Percentiles rank a stretch among this genome's conserved stretches.
Conservation (phyloP, 1,284 basidiomycete genomes). For the Leccinum idahoense region DNA sequence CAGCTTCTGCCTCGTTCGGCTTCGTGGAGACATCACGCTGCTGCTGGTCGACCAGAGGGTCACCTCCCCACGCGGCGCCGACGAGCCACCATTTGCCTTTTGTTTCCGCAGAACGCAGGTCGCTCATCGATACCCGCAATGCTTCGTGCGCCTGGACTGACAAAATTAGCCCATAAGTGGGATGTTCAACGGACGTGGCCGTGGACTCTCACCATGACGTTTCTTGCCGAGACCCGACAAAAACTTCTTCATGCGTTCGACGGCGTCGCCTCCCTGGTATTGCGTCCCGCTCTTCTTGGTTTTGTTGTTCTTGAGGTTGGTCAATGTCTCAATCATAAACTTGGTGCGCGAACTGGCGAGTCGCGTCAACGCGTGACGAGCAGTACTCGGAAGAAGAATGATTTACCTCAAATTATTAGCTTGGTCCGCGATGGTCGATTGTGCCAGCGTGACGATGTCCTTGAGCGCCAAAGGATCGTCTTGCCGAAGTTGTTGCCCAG, state of each 20-base stretch:
- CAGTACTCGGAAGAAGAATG: not conserved
- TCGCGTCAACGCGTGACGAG: constrained; percentile 1
- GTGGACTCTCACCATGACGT: constrained; percentile 50
- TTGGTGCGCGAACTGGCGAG: constrained; percentile 67
- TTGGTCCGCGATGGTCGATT: constrained; percentile 60
- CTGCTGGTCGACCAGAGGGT: constrained; percentile 73
- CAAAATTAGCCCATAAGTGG: not conserved
- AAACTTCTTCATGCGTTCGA: constrained; percentile 83
- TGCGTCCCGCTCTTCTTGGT: constrained; percentile 57
- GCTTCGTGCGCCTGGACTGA: constrained; percentile 80
- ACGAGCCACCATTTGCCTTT: constrained; percentile 99
- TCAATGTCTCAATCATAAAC: constrained; percentile 92
- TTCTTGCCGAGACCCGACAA: constrained; percentile 72
- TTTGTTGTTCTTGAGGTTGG: constrained; percentile 89
- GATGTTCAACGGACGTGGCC: not conserved
- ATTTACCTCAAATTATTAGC: constrained; percentile 55
- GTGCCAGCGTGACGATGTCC: constrained; percentile 81
- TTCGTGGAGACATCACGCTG: constrained; percentile 34
- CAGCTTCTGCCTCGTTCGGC: constrained; percentile 22
- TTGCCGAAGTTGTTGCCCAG: constrained; percentile 81
- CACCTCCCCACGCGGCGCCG: constrained; percentile 93
- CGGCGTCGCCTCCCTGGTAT: constrained; percentile 66
- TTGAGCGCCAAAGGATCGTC: constrained; percentile 83
- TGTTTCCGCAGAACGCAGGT: constrained; percentile 79
- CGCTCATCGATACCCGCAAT: constrained; percentile 77